Conservation (phyloP, 495 filamentous ascomycete genomes). For the Schizothecium vesticola region DNA sequence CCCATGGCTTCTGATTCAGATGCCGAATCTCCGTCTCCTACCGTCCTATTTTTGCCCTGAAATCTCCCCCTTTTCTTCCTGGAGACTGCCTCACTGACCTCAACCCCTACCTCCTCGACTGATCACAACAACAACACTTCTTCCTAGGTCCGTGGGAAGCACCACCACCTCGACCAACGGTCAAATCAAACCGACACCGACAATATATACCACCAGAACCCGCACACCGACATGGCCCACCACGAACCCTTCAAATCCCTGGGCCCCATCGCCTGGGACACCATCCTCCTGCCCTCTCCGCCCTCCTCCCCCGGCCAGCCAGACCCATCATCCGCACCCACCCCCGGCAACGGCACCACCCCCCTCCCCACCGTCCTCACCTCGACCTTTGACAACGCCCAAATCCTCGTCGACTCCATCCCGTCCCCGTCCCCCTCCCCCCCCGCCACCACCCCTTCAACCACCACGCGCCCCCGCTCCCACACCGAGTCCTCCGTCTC, state of each 20-base stretch:
- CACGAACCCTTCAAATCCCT: constrained; percentile 72
- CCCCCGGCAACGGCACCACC: constrained; percentile 10
- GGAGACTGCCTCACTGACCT: background rate
- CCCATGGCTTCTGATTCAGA: background rate
- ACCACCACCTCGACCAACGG: background rate
- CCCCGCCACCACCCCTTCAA: constrained; percentile 1
- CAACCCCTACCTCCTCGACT: background rate
- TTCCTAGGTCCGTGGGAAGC: background rate
- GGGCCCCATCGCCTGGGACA: constrained; percentile 61
- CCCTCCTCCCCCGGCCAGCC: background rate
- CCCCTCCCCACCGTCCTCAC: constrained; percentile 52
- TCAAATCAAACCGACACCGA: background rate
- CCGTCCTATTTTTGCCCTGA: background rate
- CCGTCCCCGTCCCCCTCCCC: constrained; percentile 34
- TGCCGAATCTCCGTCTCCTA: background rate
- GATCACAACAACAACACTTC: background rate
- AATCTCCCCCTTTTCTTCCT: background rate
- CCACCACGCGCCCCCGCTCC: constrained; percentile 16
- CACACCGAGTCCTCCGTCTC: constrained; percentile 32
- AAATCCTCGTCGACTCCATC: constrained; percentile 71
- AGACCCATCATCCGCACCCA: background rate
- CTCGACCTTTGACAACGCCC: constrained; percentile 56
- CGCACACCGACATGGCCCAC: constrained; percentile 16
- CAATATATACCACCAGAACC: background rate
- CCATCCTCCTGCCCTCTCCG: constrained; percentile 29